Evolutionary conservation across 1,284 basidiomycete genomes (phyloP).

Genomic region (Ganoderma resinaceum): DNA sequence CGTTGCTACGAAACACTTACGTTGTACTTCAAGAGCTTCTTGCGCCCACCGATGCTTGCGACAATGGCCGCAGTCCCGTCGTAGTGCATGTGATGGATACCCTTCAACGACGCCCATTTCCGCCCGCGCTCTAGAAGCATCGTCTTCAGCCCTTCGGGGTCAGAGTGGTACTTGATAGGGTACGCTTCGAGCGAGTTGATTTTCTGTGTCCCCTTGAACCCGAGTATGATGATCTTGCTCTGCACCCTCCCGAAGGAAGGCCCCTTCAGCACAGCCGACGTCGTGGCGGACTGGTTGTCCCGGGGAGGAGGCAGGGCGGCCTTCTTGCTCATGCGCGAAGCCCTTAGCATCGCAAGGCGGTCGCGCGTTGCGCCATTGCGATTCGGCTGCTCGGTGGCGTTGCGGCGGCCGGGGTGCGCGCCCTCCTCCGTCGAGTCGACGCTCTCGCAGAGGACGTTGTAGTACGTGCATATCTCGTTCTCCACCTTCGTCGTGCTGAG

Average conservation of each 20-base stretch:
- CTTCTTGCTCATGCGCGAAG: not conserved
- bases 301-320: not conserved
- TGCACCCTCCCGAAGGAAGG: slow-evolving; percentile 47
- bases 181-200: slow-evolving; percentile 57
- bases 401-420: slow-evolving; percentile 13
- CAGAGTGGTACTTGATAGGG: slow-evolving; percentile 56
- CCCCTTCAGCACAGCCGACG: slow-evolving; percentile 5
- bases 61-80: slow-evolving; percentile 52
- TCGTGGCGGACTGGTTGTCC: not conserved
- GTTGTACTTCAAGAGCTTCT: slow-evolving; percentile 51
- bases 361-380: not conserved
- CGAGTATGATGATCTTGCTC: slow-evolving; percentile 45
- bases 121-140: slow-evolving; percentile 52
- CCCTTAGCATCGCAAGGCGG: not conserved
- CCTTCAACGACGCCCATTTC: slow-evolving; percentile 58
- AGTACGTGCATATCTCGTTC: slow-evolving; percentile 39
- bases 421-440: slow-evolving; percentile 54
- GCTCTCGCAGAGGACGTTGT: slow-evolving; percentile 52
- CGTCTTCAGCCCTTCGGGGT: slow-evolving; percentile 45
- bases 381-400: not conserved
- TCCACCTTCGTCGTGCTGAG: slow-evolving; percentile 42
- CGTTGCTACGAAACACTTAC: slow-evolving; percentile 38
- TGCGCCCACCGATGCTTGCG: slow-evolving; percentile 16
- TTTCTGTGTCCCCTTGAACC: slow-evolving; percentile 54
- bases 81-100: slow-evolving; percentile 62